These are phyloP conservation scores for Saccharomyces hybrid DNA, from an alignment of 1,139 yeast species.

Conservation along the genomic window DNA sequence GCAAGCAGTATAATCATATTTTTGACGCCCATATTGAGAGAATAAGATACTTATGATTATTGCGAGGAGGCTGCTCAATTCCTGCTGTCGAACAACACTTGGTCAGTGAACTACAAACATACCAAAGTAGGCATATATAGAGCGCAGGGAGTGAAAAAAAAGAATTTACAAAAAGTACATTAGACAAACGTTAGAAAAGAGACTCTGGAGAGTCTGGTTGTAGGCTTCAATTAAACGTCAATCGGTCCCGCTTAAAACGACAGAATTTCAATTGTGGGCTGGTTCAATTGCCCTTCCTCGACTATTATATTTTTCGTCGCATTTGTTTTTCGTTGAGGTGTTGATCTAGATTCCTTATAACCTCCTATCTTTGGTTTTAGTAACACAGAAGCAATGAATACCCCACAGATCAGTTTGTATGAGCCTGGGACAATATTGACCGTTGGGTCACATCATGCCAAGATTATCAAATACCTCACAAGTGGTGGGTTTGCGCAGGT, in stretches of 20 bases:
- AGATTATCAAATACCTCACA: conserved; percentile 26
- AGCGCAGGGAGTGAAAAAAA: background rate
- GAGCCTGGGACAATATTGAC: conserved; percentile 23
- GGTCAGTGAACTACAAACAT: background rate
- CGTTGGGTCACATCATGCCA: conserved; percentile 32
- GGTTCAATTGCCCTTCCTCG: background rate
- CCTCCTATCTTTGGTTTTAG: background rate
- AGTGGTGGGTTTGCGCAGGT: conserved; percentile 52
- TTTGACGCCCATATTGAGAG: background rate
- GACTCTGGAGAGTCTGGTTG: background rate
- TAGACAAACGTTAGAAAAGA: background rate
- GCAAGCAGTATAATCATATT: background rate
- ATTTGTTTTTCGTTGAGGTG: background rate
- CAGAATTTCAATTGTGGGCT: background rate
- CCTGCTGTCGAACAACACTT: background rate
- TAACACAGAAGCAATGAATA: conserved; percentile 11
- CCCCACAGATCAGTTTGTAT: conserved; percentile 15
- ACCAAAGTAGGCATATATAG: background rate
- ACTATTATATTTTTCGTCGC: background rate
- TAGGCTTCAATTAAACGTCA: background rate
- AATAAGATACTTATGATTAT: background rate
- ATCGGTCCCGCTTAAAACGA: background rate
- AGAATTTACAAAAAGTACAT: background rate
- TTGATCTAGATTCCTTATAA: background rate
- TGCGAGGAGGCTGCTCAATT: background rate